Percentiles rank a stretch among this genome's conserved stretches.
Conservation (phyloP, 257 asterid genomes). For the Mitragyna speciosa region DNA sequence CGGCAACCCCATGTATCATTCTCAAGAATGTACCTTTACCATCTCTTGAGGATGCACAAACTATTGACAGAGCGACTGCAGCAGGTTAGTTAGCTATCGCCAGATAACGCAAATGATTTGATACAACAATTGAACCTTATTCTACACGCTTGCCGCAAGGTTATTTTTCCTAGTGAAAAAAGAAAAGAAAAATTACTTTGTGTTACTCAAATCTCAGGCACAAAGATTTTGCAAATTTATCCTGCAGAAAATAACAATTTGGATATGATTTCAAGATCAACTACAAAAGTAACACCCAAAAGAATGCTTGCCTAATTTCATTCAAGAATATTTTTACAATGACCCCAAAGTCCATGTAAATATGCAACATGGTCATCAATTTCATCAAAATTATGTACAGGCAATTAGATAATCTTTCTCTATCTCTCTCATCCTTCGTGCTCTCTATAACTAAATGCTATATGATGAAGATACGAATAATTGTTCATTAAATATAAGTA, state of each 20-base stretch:
- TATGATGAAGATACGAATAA: neutral
- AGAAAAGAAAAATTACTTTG: no score
- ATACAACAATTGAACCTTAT: neutral
- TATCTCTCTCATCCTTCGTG: neutral
- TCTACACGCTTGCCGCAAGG: no score
- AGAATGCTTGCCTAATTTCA: slow-evolving; percentile 8
- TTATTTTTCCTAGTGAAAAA: no score
- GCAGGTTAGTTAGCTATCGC: neutral
- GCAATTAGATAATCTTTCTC: neutral
- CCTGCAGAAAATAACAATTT: no score
- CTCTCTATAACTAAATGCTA: neutral
- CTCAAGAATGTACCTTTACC: no score
- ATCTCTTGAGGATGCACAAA: no score
- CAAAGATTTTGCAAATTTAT: no score
- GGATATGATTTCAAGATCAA: no score
- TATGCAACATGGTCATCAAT: slow-evolving; percentile 2
- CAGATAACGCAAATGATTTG: neutral
- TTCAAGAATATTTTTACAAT: neutral
- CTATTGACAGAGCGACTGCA: no score
- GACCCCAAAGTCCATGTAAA: neutral
- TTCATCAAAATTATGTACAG: slow-evolving; percentile 7
- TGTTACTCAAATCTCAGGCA: no score
- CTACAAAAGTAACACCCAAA: neutral
- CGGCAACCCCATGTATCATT: no score
- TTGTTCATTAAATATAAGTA: neutral